Base-by-base conservation (phyloP, 2,329 filamentous ascomycete species). In the Epichloe gansuensis region DNA sequence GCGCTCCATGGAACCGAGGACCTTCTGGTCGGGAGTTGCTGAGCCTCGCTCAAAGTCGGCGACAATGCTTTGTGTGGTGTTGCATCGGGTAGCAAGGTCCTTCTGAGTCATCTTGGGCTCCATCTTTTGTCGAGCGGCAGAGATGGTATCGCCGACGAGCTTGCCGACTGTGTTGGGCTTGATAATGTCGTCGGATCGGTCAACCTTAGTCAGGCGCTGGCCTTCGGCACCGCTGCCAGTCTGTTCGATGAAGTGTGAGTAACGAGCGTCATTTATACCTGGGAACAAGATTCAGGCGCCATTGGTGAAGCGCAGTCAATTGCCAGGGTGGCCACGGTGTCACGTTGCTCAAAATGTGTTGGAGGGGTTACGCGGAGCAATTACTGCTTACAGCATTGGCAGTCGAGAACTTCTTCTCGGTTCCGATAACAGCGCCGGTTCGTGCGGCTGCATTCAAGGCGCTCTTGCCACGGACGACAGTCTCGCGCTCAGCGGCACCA, bases 51-150 rank as follows among this genome's bases (percentile, higher is more conserved):
- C 91, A 64, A 95, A 89, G 61, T 89, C 84, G 64, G 85, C 86
- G 57, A 97, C 78, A 59, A 93, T 75, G 58, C 81, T 78, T 50
- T 84, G 81, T 42, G 87, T 91, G 55, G 85, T 89, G 76, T 95
- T 95, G 77, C 87, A 90, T 73, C 89, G 89, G 59, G 85, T 89
- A 55, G 90, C 91, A 41, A 84, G 74, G 59, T 84, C 79, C 71
- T 94, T 94, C 73, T 97, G 93, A 53, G 90, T 94, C 88, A 97
- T 91, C 75, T 95, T 93, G 71, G 90, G 89, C 71, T 86, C 86
- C 67, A 88, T 84, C 66, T 85, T 81, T 66, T 82, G 82, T 58
- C 93, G 87, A 52, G 86, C 81, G 64, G 84, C 79, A 63, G 82
- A 78, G 73, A 97, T 96, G 58, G 85, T 87, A 59, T 87, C 81